Evolutionary conservation across 306 rosid genomes (phyloP), one percentile per base, ranked within the genome.

Genomic region (Sicyos baderoa): DNA sequence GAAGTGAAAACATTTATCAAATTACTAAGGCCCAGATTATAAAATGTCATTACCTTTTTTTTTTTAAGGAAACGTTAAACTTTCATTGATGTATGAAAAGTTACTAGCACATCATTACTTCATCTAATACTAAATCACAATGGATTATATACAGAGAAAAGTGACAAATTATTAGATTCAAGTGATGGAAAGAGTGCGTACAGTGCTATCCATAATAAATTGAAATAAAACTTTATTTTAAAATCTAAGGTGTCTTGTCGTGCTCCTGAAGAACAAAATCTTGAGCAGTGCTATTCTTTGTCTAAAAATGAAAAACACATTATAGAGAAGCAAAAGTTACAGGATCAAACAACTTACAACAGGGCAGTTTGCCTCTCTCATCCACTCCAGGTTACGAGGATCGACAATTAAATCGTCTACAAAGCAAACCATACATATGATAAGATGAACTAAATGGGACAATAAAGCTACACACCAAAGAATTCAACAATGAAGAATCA

Each of bases 361-460:
- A 53, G 97, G 99, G 82, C 97, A 90, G 70, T 81, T 85, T 76
- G 96, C 91, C 79, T 90, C 97, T 78, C 97, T 85, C 79, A 90
- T 78, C 97, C 97, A 93, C 82, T 88, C 96, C 49, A 93, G 72
- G 79, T 88, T 90, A 70, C 89, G 90, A 53, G 96, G 99, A 84
- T 93, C 97, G 72, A 93, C 99, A 81, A 93, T 84, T 80, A 93
- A 86, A 82, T 93, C 96, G 84, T 90, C 99, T 93, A 74, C 15
- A 77, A 18, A 51, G 69, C 75, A 75, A 84, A 40, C 16, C 65
- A 52, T 25, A 64, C 72, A 50, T 17, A 49, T 55, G 44, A 45
- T 44, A 25, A 74, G 35, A 72, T 74, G 18, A 70, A 66, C 76
- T 29, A 50, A 75, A 66, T 54, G 6, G 51, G 47, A 35, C 52